These are phyloP conservation scores for Colletotrichum paranaense DNA, from an alignment of 2,329 filamentous ascomycete genomes.

Conservation along the genomic window DNA sequence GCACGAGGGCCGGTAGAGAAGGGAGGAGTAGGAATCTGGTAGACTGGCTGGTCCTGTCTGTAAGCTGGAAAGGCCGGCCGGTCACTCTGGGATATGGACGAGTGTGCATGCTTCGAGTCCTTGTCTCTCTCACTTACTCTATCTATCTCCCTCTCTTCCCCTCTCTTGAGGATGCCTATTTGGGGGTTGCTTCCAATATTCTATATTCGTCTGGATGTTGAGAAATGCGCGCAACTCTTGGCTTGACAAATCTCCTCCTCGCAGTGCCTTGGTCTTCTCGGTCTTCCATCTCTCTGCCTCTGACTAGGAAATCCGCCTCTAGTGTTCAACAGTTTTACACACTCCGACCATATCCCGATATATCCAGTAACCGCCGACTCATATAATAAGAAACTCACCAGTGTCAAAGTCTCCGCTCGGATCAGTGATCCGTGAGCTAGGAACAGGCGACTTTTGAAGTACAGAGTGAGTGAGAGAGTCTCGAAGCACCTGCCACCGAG, in stretches of 20 bases:
- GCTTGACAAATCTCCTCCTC: neutral
- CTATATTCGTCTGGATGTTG: slow-evolving; percentile 29
- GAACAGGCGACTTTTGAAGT: slow-evolving; percentile 12
- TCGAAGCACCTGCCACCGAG: slow-evolving; percentile 29
- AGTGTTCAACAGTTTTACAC: neutral
- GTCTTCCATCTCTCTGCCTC: neutral
- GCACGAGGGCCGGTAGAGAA: slow-evolving; percentile 1
- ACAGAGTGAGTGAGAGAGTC: neutral
- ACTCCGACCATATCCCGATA: neutral
- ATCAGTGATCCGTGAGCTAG: slow-evolving; percentile 14
- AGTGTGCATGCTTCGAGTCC: slow-evolving; percentile 13
- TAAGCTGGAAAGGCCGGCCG: slow-evolving; percentile 5
- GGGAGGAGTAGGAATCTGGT: neutral
- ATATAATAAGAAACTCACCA: neutral
- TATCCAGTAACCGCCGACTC: neutral
- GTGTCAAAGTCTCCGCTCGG: neutral
- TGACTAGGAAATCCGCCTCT: neutral
- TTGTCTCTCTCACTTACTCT: neutral
- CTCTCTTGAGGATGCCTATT: slow-evolving; percentile 5
- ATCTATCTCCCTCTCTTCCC: neutral
- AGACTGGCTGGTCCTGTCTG: neutral
- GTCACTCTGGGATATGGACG: slow-evolving; percentile 4
- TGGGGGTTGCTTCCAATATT: slow-evolving; percentile 28
- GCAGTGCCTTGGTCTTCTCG: neutral
- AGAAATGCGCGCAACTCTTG: slow-evolving; percentile 31